Percentiles rank a stretch among this genome's conserved stretches.
Conservation (phyloP, 129 eudicot species). For the Rutidosis leptorrhynchoides region DNA sequence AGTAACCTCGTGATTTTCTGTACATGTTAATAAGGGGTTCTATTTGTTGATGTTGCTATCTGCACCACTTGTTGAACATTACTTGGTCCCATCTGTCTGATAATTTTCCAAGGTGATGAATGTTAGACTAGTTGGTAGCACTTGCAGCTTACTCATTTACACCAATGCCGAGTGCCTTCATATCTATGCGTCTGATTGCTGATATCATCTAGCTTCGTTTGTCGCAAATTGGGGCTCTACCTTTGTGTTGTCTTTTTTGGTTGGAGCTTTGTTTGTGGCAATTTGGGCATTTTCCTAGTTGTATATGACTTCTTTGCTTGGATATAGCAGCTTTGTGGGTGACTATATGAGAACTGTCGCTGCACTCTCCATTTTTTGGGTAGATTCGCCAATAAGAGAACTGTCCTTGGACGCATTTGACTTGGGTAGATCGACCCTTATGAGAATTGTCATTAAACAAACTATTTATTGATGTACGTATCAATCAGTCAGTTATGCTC, state of each 20-base stretch:
- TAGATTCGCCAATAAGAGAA: background rate
- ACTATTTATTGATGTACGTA: background rate
- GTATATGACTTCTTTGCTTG: conserved; percentile 5
- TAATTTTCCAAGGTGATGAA: conserved; percentile 5
- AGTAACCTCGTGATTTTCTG: conserved; percentile 10
- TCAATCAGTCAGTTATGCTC: background rate
- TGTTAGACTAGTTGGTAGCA: conserved; percentile 1
- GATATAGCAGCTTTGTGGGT: background rate
- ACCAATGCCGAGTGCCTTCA: conserved; percentile 16
- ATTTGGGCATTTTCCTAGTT: background rate
- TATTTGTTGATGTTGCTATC: background rate
- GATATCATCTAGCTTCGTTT: background rate
- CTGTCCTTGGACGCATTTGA: no score
- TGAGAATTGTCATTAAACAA: background rate
- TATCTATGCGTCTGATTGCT: conserved; percentile 4
- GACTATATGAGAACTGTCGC: conserved; percentile 7
- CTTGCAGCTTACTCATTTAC: background rate
- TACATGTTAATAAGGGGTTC: conserved; percentile 18
- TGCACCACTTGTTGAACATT: background rate
- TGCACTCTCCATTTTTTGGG: background rate
- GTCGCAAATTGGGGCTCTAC: background rate
- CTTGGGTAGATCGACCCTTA: background rate
- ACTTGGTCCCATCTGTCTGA: conserved; percentile 19
- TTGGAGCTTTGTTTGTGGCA: background rate
- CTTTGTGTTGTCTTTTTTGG: background rate